Base-by-base conservation (phyloP, 1,139 yeast genomes). In the Pneumocystis oryctolagi region DNA sequence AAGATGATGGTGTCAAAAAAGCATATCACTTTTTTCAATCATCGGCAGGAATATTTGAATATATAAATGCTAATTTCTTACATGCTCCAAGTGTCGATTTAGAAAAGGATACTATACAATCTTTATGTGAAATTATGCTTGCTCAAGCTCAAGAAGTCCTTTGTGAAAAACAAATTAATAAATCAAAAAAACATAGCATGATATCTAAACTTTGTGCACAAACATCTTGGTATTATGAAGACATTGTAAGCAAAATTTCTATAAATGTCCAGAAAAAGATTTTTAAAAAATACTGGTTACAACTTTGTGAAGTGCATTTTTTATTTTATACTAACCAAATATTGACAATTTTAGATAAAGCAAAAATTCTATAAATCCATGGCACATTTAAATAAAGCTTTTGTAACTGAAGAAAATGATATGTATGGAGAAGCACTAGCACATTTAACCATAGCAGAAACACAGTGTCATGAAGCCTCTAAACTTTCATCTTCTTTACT, bases 111-210 rank as follows among this genome's bases (percentile, higher is more conserved):
- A 84, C 89, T 0, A 82, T 88, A 25, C 79, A 79, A 62, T 85
- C 88, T 61, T 78, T 90, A 64, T 73, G 79, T 18, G 80, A 80
- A 67, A 73, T 90, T 65, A 82, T 84, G 82, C 77, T 89, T 65
- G 94, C 95, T 0, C 96, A 92, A 72, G 87, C 94, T 1, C 97
- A 89, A 71, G 97, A 92, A 69, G 80, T 87, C 12, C 89, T 90
- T 71, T 75, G 85, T 4, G 74, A 85, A 70, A 85, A 83, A 68
- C 80, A 84, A 35, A 74, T 89, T 57, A 79, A 78, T 60, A 78
- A 76, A 28, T 72, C 74, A 59, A 67, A 66, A 39, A 72, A 70
- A 66, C 83, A 85, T 59, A 81, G 92, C 0, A 77, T 90, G 71
- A 80, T 86, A 39, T 79, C 96, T 14, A 89, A 84, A 72, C 78